phyloP scores from a whole-genome alignment of 163 green algal genomes.

The Scenedesmus sp. region DNA sequence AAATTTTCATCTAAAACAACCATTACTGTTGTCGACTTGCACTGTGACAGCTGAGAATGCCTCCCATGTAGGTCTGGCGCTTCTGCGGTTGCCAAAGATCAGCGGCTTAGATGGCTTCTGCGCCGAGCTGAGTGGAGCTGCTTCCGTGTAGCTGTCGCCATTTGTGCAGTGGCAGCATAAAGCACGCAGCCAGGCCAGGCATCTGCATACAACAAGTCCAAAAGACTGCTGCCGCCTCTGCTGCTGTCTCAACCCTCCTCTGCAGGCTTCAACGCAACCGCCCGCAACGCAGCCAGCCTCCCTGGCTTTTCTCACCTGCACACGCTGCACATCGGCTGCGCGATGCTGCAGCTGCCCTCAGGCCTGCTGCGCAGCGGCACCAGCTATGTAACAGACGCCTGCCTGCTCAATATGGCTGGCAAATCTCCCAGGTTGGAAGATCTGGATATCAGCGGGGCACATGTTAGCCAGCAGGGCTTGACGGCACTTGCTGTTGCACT shows the following conservation, averaged over 20 bases:
- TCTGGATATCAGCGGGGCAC: conserved; percentile 13
- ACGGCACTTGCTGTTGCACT: neutral
- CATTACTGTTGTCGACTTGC: too few species aligned
- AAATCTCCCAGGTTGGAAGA: neutral
- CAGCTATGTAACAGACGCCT: neutral
- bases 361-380: conserved; percentile 13
- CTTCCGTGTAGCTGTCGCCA: too few species aligned
- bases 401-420: conserved; percentile 11
- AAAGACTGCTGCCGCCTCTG: too few species aligned
- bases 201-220: too few species aligned
- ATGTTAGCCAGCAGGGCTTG: neutral
- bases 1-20: too few species aligned
- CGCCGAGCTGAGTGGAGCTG: too few species aligned
- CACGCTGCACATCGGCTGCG: conserved; percentile 29
- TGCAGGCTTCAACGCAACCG: neutral
- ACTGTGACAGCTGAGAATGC: too few species aligned
- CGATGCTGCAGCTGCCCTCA: conserved; percentile 22
- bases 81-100: too few species aligned
- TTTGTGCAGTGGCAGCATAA: too few species aligned
- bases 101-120: too few species aligned
- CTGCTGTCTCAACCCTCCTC: neutral
- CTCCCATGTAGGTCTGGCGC: too few species aligned
- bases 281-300: neutral
- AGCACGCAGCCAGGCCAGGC: too few species aligned
- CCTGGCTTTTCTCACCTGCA: conserved; percentile 25